Evolutionary conservation across 1,139 yeast genomes (phyloP).

Genomic region (Petasospora fabianii): DNA sequence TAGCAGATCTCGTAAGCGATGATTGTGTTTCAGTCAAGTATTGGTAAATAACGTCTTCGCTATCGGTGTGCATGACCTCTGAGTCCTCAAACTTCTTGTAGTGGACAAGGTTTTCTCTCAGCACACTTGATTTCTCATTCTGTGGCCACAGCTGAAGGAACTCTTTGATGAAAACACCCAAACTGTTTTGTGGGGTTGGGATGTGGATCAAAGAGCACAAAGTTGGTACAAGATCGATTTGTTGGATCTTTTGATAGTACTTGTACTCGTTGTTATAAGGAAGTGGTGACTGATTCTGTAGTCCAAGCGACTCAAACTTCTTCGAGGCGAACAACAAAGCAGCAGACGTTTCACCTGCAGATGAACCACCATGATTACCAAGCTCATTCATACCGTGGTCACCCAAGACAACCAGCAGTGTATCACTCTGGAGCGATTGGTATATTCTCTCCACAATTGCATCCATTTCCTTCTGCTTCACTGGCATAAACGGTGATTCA

Average conservation of each 20-base stretch:
- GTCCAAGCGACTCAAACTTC: conserved; percentile 37
- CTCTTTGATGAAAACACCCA: conserved; percentile 67
- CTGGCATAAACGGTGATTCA: conserved; percentile 68
- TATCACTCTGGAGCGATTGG: conserved; percentile 45
- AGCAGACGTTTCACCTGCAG: conserved; percentile 86
- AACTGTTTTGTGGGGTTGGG: conserved; percentile 81
- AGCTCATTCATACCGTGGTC: conserved; percentile 90
- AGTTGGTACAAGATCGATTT: conserved; percentile 88
- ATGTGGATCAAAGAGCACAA: conserved; percentile 67
- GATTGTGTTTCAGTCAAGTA: conserved; percentile 52
- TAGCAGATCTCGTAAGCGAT: conserved; percentile 59
- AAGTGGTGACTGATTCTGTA: conserved; percentile 33
- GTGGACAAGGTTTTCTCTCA: conserved; percentile 63
- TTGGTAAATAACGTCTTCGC: conserved; percentile 25
- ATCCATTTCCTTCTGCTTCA: conserved; percentile 87
- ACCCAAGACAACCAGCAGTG: conserved; percentile 77
- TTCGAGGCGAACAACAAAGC: conserved; percentile 70
- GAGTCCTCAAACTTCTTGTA: conserved; percentile 35
- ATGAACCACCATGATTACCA: conserved; percentile 97
- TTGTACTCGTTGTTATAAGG: conserved; percentile 45
- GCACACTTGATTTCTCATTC: conserved; percentile 34
- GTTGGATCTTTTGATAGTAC: conserved; percentile 58
- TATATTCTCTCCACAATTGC: conserved; percentile 52
- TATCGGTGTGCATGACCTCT: conserved; percentile 6
- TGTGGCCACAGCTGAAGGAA: conserved; percentile 52